Percentiles rank a stretch among this genome's conserved stretches.
phyloP scores from a whole-genome alignment of 2,329 filamentous ascomycete species.

The Fusarium sp. region DNA sequence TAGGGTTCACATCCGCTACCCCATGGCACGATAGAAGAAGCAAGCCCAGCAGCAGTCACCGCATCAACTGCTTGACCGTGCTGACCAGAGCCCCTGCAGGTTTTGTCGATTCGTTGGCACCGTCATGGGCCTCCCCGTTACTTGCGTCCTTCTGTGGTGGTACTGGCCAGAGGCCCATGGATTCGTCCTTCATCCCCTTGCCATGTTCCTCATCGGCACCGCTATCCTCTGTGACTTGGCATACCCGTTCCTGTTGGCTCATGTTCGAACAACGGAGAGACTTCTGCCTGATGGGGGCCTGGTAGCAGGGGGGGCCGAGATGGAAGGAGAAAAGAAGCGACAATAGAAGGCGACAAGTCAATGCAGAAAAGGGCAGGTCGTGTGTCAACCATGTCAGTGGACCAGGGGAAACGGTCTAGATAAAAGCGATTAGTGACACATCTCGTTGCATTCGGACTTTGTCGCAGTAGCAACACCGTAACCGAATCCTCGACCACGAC shows the following conservation, averaged over 20 bases:
- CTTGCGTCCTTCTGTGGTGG: conserved; percentile 56
- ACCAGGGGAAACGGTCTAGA: neutral
- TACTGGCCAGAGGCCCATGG: conserved; percentile 61
- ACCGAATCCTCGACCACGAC: neutral
- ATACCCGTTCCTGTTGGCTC: conserved; percentile 56
- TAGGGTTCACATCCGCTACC: neutral
- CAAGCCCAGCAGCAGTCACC: neutral
- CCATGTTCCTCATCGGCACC: conserved; percentile 53
- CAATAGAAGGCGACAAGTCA: conserved; percentile 14
- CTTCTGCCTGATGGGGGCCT: conserved; percentile 51
- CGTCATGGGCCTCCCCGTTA: conserved; percentile 52
- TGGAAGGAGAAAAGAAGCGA: conserved; percentile 33
- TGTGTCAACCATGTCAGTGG: neutral
- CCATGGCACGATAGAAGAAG: conserved; percentile 7
- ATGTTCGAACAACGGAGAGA: conserved; percentile 52
- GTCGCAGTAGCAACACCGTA: neutral
- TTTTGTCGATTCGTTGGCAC: conserved; percentile 55
- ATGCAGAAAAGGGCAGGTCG: neutral
- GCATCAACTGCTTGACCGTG: neutral
- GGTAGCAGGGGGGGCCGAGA: conserved; percentile 35
- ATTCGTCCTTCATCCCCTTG: conserved; percentile 56
- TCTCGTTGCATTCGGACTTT: conserved; percentile 6
- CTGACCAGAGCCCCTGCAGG: conserved; percentile 47
- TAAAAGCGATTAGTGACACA: conserved; percentile 13
- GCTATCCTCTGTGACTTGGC: conserved; percentile 54